Conservation (phyloP, 2,329 filamentous ascomycete genomes). For the Metarhizium sp. region DNA sequence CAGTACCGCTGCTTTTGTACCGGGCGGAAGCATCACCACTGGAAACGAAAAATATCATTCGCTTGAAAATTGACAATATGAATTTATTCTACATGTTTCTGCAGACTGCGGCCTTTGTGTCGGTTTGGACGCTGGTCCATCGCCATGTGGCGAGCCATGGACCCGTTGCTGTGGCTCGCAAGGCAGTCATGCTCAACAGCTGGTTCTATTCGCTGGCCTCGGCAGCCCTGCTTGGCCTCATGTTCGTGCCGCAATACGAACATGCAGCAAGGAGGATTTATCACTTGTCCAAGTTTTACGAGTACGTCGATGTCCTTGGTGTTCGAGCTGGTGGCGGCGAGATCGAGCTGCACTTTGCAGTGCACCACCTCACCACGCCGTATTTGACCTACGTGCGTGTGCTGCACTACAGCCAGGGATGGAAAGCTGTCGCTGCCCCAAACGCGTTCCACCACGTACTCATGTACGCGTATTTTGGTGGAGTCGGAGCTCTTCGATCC, state of each 20-base stretch:
- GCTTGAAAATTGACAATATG: not conserved
- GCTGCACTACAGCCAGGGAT: slow-evolving; percentile 12
- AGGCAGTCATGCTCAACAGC: slow-evolving; percentile 4
- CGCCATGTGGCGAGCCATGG: too few relatives aligned
- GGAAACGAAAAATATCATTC: too few relatives aligned
- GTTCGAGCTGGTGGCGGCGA: slow-evolving; percentile 16
- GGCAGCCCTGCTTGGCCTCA: slow-evolving; percentile 1
- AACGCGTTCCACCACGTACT: slow-evolving; percentile 19
- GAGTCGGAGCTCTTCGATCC: slow-evolving; percentile 5
- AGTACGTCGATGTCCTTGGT: slow-evolving; percentile 20
- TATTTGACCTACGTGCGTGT: slow-evolving; percentile 19
- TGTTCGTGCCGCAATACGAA: slow-evolving; percentile 4
- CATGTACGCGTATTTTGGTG: slow-evolving; percentile 18
- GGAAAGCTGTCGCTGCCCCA: slow-evolving; percentile 17
- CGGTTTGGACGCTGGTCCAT: too few relatives aligned
- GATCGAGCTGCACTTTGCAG: slow-evolving; percentile 11
- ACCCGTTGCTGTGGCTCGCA: not conserved
- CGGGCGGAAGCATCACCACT: too few relatives aligned
- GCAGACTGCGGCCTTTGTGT: not conserved
- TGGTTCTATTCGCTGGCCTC: slow-evolving; percentile 2
- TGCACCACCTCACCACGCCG: slow-evolving; percentile 14
- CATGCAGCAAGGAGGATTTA: slow-evolving; percentile 9
- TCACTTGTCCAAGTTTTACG: slow-evolving; percentile 21
- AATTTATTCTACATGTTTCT: not conserved
- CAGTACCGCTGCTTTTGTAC: too few relatives aligned